phyloP scores from a whole-genome alignment of 78 protist genomes.

The Anaeramoeba ignava region DNA sequence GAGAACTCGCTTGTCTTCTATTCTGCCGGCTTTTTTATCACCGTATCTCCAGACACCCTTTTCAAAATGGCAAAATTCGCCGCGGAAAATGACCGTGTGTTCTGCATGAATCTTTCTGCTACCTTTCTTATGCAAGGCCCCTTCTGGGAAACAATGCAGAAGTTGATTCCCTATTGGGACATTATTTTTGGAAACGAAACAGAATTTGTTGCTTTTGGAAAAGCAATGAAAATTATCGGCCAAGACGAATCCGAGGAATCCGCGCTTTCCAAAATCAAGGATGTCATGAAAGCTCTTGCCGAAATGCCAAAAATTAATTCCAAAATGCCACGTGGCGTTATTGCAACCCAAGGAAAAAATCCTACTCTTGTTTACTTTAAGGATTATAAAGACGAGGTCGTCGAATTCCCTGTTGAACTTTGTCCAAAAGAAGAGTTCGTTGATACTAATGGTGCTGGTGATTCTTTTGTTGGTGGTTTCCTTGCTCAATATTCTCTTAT shows the following conservation, averaged over 20 bases:
- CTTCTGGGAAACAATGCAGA: slow-evolving; percentile 62
- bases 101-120: slow-evolving; percentile 73
- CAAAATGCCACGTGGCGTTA: slow-evolving; percentile 54
- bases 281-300: slow-evolving; percentile 42
- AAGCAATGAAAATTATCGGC: slow-evolving; percentile 34
- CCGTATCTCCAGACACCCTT: slow-evolving; percentile 60
- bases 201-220: slow-evolving; percentile 62
- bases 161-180: slow-evolving; percentile 65
- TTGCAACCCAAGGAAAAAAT: slow-evolving; percentile 85
- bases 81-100: slow-evolving; percentile 36
- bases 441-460: slow-evolving; percentile 97
- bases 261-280: neutral
- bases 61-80: slow-evolving; percentile 62
- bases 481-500: slow-evolving; percentile 37
- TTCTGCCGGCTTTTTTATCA: slow-evolving; percentile 77
- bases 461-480: slow-evolving; percentile 94
- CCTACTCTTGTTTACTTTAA: slow-evolving; percentile 48
- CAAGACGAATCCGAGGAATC: neutral
- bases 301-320: slow-evolving; percentile 45
- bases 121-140: slow-evolving; percentile 70
- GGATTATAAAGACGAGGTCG: slow-evolving; percentile 26
- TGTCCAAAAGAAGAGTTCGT: slow-evolving; percentile 52
- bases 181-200: slow-evolving; percentile 79
- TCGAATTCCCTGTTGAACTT: slow-evolving; percentile 27
- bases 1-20: slow-evolving; percentile 44